These are phyloP conservation scores for Starmera amethionina DNA, from an alignment of 805 yeast genomes.

Conservation along the genomic window DNA sequence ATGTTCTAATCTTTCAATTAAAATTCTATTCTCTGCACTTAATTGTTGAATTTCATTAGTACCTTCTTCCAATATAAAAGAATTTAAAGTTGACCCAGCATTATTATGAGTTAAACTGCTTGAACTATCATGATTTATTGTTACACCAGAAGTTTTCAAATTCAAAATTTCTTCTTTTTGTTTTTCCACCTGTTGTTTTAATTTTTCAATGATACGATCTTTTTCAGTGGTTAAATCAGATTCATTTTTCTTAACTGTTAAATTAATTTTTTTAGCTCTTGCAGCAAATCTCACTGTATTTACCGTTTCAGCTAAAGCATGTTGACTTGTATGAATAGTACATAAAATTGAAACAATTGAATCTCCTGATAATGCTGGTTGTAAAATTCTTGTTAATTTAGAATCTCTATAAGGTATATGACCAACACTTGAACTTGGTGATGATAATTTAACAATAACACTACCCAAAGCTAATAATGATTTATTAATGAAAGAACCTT, in stretches of 20 bases:
- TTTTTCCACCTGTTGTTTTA: slow-evolving; percentile 49
- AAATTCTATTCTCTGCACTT: slow-evolving; percentile 52
- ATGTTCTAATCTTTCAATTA: slow-evolving; percentile 63
- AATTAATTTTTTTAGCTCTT: slow-evolving; percentile 76
- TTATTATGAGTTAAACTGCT: neutral
- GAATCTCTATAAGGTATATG: slow-evolving; percentile 90
- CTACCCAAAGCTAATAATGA: slow-evolving; percentile 85
- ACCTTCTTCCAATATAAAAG: slow-evolving; percentile 4
- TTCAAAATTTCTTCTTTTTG: slow-evolving; percentile 44
- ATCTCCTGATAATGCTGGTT: slow-evolving; percentile 85
- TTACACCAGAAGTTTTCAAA: slow-evolving; percentile 16
- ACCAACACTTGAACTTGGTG: slow-evolving; percentile 27
- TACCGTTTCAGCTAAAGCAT: slow-evolving; percentile 64
- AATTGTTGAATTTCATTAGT: slow-evolving; percentile 29
- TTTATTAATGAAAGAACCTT: slow-evolving; percentile 88
- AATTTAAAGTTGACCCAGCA: neutral
- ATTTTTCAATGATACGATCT: slow-evolving; percentile 43
- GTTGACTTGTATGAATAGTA: slow-evolving; percentile 63
- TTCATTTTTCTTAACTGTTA: slow-evolving; percentile 52
- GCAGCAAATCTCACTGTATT: slow-evolving; percentile 90
- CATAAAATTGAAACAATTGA: slow-evolving; percentile 80
- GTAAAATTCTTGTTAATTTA: slow-evolving; percentile 73
- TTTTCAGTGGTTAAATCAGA: slow-evolving; percentile 28
- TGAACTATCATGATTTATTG: neutral
- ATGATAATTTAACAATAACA: slow-evolving; percentile 67